Conservation (phyloP, 148 eudicot genomes). For the Pouteria glomerata region DNA sequence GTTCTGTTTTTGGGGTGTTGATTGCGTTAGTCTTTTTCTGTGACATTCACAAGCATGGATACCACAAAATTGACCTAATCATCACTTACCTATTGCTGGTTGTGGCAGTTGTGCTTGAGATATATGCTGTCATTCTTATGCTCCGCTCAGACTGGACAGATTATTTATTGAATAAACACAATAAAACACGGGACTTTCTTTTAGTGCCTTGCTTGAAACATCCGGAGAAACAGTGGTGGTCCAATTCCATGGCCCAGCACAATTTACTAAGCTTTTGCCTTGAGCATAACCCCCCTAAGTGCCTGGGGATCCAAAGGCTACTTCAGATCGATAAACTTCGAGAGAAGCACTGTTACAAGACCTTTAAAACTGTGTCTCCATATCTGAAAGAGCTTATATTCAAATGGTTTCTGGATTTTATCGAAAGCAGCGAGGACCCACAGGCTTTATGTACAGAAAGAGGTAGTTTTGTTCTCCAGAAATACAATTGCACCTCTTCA, state of each 20-base stretch:
- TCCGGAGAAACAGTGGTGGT: conserved; percentile 29
- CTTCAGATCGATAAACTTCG: conserved; percentile 14
- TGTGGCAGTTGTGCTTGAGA: conserved; percentile 29
- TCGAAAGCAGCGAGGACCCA: not conserved
- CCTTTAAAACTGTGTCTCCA: conserved; percentile 17
- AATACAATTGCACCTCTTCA: not conserved
- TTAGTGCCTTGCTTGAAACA: not conserved
- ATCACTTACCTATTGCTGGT: conserved; percentile 35
- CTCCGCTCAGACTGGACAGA: conserved; percentile 33
- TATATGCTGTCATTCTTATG: conserved; percentile 19
- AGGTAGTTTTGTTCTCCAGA: conserved; percentile 17
- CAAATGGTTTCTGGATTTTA: not conserved
- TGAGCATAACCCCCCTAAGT: conserved; percentile 2
- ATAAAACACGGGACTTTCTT: not conserved
- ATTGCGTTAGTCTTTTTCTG: conserved; percentile 9
- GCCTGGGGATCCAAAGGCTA: conserved; percentile 7
- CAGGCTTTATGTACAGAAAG: conserved; percentile 19
- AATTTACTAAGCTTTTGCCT: conserved; percentile 27
- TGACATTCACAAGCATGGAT: not conserved
- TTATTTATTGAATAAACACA: conserved; percentile 23
- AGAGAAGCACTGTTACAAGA: conserved; percentile 21
- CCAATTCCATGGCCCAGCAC: conserved; percentile 35
- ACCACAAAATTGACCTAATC: conserved; percentile 18
- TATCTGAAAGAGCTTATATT: conserved; percentile 26
- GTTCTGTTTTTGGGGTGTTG: conserved; percentile 8